phyloP scores from a whole-genome alignment of 345 rosid species.

The Streptanthus diversifolius region DNA sequence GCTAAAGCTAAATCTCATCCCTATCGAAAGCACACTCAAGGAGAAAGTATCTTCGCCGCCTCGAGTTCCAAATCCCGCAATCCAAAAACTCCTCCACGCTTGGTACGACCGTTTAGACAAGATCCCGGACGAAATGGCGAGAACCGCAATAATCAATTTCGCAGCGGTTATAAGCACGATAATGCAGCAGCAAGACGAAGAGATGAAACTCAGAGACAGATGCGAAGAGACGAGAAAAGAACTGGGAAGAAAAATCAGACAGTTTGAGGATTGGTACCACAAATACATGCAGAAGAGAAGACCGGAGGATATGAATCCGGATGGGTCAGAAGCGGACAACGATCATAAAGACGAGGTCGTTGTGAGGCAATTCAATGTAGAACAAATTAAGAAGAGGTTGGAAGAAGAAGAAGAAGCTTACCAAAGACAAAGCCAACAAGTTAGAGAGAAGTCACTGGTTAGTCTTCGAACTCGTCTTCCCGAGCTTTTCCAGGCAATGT shows the following conservation, averaged over 20 bases:
- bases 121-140: constrained; percentile 68
- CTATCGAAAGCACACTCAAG: constrained; percentile 78
- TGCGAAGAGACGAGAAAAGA: constrained; percentile 66
- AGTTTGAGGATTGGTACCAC: constrained; percentile 62
- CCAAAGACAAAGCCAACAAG: constrained; percentile 54
- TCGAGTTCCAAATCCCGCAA: constrained; percentile 59
- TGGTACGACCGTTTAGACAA: constrained; percentile 63
- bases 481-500: constrained; percentile 63
- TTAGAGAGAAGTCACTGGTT: constrained; percentile 72
- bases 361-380: constrained; percentile 53
- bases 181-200: constrained; percentile 59
- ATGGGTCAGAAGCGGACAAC: constrained; percentile 35
- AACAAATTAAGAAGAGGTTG: constrained; percentile 43
- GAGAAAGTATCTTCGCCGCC: constrained; percentile 95
- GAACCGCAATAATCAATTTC: constrained; percentile 57
- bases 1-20: constrained; percentile 76
- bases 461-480: constrained; percentile 72
- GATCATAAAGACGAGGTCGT: constrained; percentile 40
- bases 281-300: constrained; percentile 49
- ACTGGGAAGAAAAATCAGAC: constrained; percentile 45
- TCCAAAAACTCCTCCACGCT: constrained; percentile 52
- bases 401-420: constrained; percentile 70
- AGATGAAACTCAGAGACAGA: constrained; percentile 50
- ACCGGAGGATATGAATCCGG: constrained; percentile 51
- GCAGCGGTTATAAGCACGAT: constrained; percentile 62